These are phyloP conservation scores for Incumbomyces delicatus DNA, from an alignment of 2,329 filamentous ascomycete genomes.

Conservation along the genomic window DNA sequence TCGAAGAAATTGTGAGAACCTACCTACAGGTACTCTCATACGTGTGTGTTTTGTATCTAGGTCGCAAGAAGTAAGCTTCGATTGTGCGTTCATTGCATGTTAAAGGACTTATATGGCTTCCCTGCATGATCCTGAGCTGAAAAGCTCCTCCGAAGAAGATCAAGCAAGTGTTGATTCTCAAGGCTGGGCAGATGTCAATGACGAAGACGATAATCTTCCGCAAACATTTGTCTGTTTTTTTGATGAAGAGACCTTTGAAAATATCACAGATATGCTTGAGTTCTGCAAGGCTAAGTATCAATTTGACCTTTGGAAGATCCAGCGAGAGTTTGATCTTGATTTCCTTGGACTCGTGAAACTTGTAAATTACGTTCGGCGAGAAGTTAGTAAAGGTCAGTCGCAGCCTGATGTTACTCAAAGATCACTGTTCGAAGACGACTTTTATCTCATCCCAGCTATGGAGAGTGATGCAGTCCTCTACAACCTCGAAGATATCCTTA, in stretches of 20 bases:
- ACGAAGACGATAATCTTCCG: constrained; percentile 52
- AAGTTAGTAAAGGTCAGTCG: constrained; percentile 36
- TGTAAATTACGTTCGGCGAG: constrained; percentile 55
- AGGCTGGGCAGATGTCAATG: constrained; percentile 42
- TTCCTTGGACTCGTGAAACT: constrained; percentile 66
- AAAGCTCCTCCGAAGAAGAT: background rate
- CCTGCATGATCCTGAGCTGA: background rate
- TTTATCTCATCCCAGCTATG: constrained; percentile 71
- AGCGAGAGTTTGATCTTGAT: constrained; percentile 50
- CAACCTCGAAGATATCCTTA: constrained; percentile 66
- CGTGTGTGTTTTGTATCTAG: too few relatives aligned
- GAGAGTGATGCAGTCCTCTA: constrained; percentile 86
- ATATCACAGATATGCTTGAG: constrained; percentile 55
- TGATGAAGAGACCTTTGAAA: constrained; percentile 55
- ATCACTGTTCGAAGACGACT: constrained; percentile 62
- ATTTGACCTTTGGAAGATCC: constrained; percentile 57
- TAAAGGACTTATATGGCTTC: too few relatives aligned
- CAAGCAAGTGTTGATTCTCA: constrained; percentile 37
- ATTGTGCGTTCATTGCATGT: too few relatives aligned
- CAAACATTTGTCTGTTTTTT: constrained; percentile 59
- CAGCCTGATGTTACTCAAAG: constrained; percentile 50
- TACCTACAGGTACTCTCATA: too few relatives aligned
- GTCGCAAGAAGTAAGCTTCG: too few relatives aligned
- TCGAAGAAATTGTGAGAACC: too few relatives aligned
- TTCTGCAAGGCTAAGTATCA: constrained; percentile 56